Percentiles rank a stretch among this genome's conserved stretches.
Evolutionary conservation across 768 basidiomycete species (phyloP).

Genomic region (Boletus vermiculosoides): DNA sequence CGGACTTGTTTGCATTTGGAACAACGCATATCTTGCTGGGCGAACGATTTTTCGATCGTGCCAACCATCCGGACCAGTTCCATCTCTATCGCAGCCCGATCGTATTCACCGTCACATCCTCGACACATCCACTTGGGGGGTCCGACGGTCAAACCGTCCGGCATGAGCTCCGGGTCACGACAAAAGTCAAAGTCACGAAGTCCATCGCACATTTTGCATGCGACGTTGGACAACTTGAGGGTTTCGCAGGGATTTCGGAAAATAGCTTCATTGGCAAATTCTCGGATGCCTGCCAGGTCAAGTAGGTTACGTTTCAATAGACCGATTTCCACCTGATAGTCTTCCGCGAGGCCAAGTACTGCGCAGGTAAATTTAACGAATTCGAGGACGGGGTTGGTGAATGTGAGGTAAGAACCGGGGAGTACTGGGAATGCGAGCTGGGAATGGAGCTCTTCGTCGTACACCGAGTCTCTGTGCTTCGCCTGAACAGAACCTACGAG

Average conservation of each 20-base stretch:
- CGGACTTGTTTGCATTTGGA: conserved; percentile 88
- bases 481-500: conserved; percentile 62
- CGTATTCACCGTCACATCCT: conserved; percentile 81
- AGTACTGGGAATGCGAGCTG: conserved; percentile 81
- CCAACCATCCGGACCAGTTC: conserved; percentile 76
- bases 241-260: conserved; percentile 94
- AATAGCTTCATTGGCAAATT: conserved; percentile 80
- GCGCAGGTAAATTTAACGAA: conserved; percentile 87
- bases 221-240: conserved; percentile 79
- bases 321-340: conserved; percentile 85
- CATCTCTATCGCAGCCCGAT: conserved; percentile 84
- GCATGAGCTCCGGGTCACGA: conserved; percentile 81
- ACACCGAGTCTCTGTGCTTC: conserved; percentile 56
- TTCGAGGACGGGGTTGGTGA: conserved; percentile 82
- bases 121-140: conserved; percentile 66
- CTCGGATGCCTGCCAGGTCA: conserved; percentile 81
- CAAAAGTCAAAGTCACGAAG: conserved; percentile 95
- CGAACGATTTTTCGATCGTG: conserved; percentile 66
- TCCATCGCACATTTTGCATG: conserved; percentile 82
- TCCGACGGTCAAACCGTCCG: conserved; percentile 47
- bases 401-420: conserved; percentile 80
- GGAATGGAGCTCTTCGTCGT: conserved; percentile 50
- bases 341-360: conserved; percentile 72
- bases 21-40: conserved; percentile 90
- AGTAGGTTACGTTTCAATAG: conserved; percentile 86